Base-by-base conservation (phyloP, 2,329 filamentous ascomycete species). In the Hymenoscyphus scutula region DNA sequence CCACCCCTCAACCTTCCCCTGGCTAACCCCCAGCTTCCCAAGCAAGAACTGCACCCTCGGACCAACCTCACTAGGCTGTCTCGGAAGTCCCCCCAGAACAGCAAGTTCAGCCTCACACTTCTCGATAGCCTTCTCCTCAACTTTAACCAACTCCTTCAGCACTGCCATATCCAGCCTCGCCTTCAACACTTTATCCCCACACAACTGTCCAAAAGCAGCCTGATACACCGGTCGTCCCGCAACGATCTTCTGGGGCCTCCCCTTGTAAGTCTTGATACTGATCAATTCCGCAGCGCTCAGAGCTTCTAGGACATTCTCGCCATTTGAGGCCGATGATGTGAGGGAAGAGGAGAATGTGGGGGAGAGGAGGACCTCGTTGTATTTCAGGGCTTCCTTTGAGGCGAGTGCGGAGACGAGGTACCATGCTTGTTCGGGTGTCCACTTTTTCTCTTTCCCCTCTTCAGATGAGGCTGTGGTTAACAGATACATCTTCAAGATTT, bases 401-500 rank as follows among this genome's bases (percentile, higher is more conserved):
- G 91, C 89, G 15, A 99, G 85, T 32, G 84, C 81, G 73, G 90
- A 93, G 76, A 98, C 88, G 1, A 99, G 78, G 64, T 89, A 84
- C 95, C 95, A 98, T 0, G 92, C 94, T 78, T 98, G 95, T 72
- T 95, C 88, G 4, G 86, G 81, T 0, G 88, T 90, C 90, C 92
- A 98, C 60, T 84, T 84, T 32, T 84, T 83, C 48, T 81, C 78
- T 15, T 75, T 73, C 19, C 76, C 72, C 48, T 73, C 75, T 25
- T 23, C 45, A 4, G 45, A 51, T 2, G 8, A 13, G 1, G 45
- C 19, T 17, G 77, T 74, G 58, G 84, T 84, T 72, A 96, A 80
- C 32, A 99, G 84, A 77, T 93, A 98, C 82, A 97, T 92, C 73
- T 97, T 96, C 65, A 97, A 79, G 56, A 98, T 93, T 73, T 98